These are phyloP conservation scores for Rhizopogon roseolus DNA, from an alignment of 768 basidiomycete species.

Conservation along the genomic window DNA sequence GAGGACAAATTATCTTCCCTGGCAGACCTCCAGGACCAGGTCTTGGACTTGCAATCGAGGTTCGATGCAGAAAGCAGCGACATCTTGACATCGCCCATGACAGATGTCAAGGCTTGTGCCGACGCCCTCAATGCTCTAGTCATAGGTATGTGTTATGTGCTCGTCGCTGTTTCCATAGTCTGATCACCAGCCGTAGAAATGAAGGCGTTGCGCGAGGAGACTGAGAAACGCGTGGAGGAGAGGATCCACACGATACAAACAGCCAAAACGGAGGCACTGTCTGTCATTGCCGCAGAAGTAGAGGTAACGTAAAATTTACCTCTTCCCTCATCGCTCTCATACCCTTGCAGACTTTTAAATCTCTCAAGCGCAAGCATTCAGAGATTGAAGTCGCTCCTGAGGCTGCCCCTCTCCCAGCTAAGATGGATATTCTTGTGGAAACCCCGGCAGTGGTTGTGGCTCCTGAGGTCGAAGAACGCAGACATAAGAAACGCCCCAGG, in stretches of 20 bases:
- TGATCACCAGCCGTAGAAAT: slow-evolving; percentile 32
- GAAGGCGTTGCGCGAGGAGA: slow-evolving; percentile 36
- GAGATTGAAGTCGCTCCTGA: slow-evolving; percentile 26
- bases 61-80: slow-evolving; percentile 13
- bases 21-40: slow-evolving; percentile 21
- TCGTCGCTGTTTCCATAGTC: not conserved
- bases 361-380: slow-evolving; percentile 61
- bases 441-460: not conserved
- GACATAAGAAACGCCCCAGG: slow-evolving; percentile 42
- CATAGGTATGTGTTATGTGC: slow-evolving; percentile 30
- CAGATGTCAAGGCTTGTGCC: slow-evolving; percentile 26
- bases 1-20: slow-evolving; percentile 28
- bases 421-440: not conserved
- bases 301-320: slow-evolving; percentile 7
- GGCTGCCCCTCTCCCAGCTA: slow-evolving; percentile 1
- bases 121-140: slow-evolving; percentile 34
- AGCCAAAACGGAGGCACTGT: slow-evolving; percentile 35
- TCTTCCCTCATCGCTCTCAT: slow-evolving; percentile 20
- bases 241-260: slow-evolving; percentile 41
- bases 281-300: slow-evolving; percentile 27
- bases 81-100: slow-evolving; percentile 7
- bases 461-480: slow-evolving; percentile 3
- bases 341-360: slow-evolving; percentile 22
- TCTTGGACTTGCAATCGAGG: slow-evolving; percentile 15
- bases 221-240: slow-evolving; percentile 40